Conservation (phyloP, 2,329 filamentous ascomycete species). For the Colletotrichum sp. region DNA sequence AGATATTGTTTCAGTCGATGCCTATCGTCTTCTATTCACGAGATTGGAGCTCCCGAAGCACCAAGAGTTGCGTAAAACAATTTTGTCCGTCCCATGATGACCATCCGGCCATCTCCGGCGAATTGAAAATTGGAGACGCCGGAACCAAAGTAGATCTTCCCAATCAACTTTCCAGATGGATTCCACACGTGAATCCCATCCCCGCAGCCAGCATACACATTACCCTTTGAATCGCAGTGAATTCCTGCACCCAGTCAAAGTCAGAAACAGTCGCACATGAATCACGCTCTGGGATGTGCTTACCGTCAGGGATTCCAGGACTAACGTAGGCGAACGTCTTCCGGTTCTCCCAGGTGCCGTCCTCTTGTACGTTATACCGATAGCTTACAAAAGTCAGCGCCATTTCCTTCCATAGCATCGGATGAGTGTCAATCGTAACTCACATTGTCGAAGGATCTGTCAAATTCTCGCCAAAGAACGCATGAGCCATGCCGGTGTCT, state of each 20-base stretch:
- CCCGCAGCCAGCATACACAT: slow-evolving; percentile 57
- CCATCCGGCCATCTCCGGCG: slow-evolving; percentile 38
- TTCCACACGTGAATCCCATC: slow-evolving; percentile 57
- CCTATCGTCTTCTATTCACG: neutral
- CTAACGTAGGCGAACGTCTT: slow-evolving; percentile 62
- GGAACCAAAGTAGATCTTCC: slow-evolving; percentile 59
- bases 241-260: slow-evolving; percentile 37
- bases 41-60: slow-evolving; percentile 15
- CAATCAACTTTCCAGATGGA: slow-evolving; percentile 48
- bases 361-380: slow-evolving; percentile 47
- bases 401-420: neutral
- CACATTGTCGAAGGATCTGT: slow-evolving; percentile 54
- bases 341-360: slow-evolving; percentile 53
- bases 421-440: slow-evolving; percentile 17
- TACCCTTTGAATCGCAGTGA: slow-evolving; percentile 58
- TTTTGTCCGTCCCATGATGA: slow-evolving; percentile 39
- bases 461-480: slow-evolving; percentile 45
- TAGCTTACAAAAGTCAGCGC: slow-evolving; percentile 36
- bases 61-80: slow-evolving; percentile 36
- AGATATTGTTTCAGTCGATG: neutral
- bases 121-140: slow-evolving; percentile 52
- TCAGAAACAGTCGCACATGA: neutral
- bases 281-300: neutral
- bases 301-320: slow-evolving; percentile 63
- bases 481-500: slow-evolving; percentile 57